These are phyloP conservation scores for Smallanthus sonchifolius DNA, from an alignment of 129 eudicot genomes.

Conservation along the genomic window DNA sequence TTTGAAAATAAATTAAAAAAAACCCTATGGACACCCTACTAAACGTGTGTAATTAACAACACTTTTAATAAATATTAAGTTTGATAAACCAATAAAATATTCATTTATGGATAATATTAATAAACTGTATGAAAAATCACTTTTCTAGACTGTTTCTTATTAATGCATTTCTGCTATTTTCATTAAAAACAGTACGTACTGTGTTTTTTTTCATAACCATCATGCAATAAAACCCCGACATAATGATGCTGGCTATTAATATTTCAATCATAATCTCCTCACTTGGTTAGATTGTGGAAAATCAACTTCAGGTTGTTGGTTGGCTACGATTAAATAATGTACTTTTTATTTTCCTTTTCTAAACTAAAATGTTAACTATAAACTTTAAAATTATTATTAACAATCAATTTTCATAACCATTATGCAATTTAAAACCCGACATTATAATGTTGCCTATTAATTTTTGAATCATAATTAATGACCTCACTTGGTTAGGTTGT, in stretches of 20 bases:
- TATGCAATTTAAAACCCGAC: background rate
- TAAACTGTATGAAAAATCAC: background rate
- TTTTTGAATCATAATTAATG: background rate
- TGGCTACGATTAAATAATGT: background rate
- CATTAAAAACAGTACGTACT: background rate
- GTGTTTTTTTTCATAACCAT: background rate
- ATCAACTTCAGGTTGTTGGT: background rate
- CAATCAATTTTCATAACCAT: background rate
- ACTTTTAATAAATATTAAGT: too few relatives aligned
- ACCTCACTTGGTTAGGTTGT: background rate
- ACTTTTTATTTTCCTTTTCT: background rate
- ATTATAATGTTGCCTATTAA: background rate
- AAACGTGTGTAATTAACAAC: too few relatives aligned
- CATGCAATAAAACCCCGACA: background rate
- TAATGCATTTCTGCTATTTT: background rate
- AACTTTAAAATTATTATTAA: background rate
- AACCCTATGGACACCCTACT: too few relatives aligned
- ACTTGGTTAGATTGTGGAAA: background rate
- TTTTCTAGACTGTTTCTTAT: background rate
- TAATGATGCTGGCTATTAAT: background rate
- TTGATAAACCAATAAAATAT: background rate
- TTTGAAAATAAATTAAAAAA: too few relatives aligned
- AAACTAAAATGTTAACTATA: background rate
- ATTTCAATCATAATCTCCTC: background rate
- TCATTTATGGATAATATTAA: background rate